Evolutionary conservation across 1,284 basidiomycete genomes (phyloP), one percentile per base, ranked within the genome.

Genomic region (Rhodotorula sp.): DNA sequence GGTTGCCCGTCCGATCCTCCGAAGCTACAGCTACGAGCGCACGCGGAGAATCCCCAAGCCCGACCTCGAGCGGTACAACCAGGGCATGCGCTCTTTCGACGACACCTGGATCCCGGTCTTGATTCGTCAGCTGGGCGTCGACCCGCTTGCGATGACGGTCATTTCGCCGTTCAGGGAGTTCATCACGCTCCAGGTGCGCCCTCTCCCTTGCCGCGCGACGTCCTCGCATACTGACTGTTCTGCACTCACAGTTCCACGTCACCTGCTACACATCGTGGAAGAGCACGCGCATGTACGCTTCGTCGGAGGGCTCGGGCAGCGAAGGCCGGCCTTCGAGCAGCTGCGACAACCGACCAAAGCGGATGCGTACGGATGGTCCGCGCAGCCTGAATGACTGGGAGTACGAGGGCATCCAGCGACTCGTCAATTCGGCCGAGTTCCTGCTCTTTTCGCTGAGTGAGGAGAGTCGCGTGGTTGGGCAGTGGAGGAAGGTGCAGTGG

Each of bases 71-170:
- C 62, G 73, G 0, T 75, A 65, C 71, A 75, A 69, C 55, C 51
- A 47, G 7, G 73, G 71, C n/a, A 73, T 73, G 73, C 55, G 55
- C 24, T 56, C 59, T 1, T 75, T 72, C 60, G 69, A 73, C 50
- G 73, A 70, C 46, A 73, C 63, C 6, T 75, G 73, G 73, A 13
- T 71, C 18, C 71, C 71, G 20, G 55, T 68, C 40, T 65, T 75
- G 9, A 34, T 54, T 4, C 56, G 61, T 1, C 68, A 73, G 28
- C 62, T 75, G 11, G 30, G 60, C 18, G 58, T 65, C 58, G 73
- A 75, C 37, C 73, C 73, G 54, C 64, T 74, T 52, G 71, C 71
- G 6, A 72, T 74, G 73, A 62, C 65, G 18, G 73, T 74, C 50
- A 37, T 71, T 24, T 69, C 65, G 53, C 73, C 73, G 13, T 74